Conservation (phyloP, 2,329 filamentous ascomycete species). For the Colletotrichum musicola region DNA sequence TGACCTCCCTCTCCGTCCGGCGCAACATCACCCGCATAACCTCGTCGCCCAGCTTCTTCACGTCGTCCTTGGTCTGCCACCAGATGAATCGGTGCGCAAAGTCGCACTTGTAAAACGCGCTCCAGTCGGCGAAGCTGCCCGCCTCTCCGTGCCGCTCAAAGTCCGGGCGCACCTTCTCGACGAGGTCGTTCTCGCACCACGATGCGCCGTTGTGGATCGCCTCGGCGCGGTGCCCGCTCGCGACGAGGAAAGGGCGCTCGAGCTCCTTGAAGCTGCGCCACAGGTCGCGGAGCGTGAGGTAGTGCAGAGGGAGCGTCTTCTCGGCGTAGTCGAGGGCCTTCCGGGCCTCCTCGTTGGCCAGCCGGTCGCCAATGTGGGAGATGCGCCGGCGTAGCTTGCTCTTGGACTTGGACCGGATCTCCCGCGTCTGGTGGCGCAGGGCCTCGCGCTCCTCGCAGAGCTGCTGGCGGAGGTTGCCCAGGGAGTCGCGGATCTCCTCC, state of each 20-base stretch:
- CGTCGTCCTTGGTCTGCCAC: constrained; percentile 36
- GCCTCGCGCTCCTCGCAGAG: constrained; percentile 35
- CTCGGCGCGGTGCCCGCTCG: constrained; percentile 34
- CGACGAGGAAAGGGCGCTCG: constrained; percentile 31
- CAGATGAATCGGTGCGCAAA: constrained; percentile 37
- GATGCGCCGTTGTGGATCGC: constrained; percentile 31
- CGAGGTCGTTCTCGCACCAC: constrained; percentile 33
- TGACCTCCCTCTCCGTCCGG: constrained; percentile 35
- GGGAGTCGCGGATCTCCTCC: constrained; percentile 22
- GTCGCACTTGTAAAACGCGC: constrained; percentile 33
- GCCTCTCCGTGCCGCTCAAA: constrained; percentile 31
- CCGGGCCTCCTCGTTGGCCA: constrained; percentile 21
- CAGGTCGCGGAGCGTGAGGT: constrained; percentile 33
- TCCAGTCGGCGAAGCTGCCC: constrained; percentile 35
- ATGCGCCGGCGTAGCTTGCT: constrained; percentile 13
- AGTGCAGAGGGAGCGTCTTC: constrained; percentile 31
- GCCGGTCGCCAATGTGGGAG: background rate
- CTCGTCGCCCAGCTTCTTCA: constrained; percentile 31
- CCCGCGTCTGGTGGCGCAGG: constrained; percentile 30
- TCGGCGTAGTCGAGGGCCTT: constrained; percentile 26
- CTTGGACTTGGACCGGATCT: constrained; percentile 23
- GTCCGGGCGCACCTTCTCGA: constrained; percentile 31
- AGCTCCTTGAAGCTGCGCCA: constrained; percentile 36
- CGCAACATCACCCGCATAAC: constrained; percentile 34
- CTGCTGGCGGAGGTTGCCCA: constrained; percentile 34